Evolutionary conservation across 257 asterid genomes (phyloP).

Genomic region (Gentiana macrophylla): DNA sequence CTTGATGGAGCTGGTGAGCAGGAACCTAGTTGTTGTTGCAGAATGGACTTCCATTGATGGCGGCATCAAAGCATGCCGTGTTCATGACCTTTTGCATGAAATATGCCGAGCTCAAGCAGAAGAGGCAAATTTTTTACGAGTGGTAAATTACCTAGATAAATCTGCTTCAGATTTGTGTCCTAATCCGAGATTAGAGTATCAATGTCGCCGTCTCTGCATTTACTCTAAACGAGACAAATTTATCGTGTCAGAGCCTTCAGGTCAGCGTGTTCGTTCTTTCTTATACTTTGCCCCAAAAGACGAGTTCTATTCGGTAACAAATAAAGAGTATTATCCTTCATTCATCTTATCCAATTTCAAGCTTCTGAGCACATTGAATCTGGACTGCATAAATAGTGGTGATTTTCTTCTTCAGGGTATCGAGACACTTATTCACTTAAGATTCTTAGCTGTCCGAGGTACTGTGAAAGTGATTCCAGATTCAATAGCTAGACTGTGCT

Average conservation of each 20-base stretch:
- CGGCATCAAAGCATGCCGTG: neutral
- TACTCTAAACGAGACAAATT: conserved; percentile 2
- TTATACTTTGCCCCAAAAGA: neutral
- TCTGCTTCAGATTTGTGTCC: neutral
- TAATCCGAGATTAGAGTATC: neutral
- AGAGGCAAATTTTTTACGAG: neutral
- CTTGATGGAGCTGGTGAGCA: neutral
- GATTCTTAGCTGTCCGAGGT: conserved; percentile 7
- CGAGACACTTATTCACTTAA: conserved; percentile 7
- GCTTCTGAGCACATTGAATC: conserved; percentile 2
- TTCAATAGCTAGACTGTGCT: neutral
- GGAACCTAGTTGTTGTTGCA: neutral
- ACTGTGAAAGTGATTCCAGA: neutral
- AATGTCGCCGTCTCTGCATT: neutral
- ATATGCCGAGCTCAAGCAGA: neutral
- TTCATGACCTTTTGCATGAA: neutral
- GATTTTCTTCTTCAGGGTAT: neutral
- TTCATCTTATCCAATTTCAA: neutral
- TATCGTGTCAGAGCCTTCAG: neutral
- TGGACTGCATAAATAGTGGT: neutral
- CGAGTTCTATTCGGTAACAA: neutral
- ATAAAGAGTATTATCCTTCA: neutral
- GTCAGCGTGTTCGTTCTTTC: neutral
- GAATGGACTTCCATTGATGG: neutral
- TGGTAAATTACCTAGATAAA: neutral